Conservation (phyloP, 306 rosid species). For the Corylus avellana region DNA sequence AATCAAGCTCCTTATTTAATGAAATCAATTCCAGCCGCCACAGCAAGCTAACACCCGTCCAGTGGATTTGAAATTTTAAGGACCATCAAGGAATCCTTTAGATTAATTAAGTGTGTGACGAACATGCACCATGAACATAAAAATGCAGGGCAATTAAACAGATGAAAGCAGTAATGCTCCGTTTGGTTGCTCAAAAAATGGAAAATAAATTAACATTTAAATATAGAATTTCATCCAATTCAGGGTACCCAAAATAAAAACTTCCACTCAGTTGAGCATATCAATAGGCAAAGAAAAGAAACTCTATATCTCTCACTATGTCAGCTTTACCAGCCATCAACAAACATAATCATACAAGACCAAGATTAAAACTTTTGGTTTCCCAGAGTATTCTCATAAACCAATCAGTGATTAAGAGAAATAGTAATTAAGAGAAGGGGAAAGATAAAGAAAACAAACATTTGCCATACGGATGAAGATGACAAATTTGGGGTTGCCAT, state of each 20-base stretch:
- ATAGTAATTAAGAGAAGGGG: not conserved
- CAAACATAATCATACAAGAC: not conserved
- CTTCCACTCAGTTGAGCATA: not conserved
- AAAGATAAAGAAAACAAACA: conserved; percentile 34
- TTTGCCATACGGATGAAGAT: conserved; percentile 85
- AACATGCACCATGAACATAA: not conserved
- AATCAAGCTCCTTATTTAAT: not conserved
- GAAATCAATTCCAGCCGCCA: not conserved
- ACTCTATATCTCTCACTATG: not conserved
- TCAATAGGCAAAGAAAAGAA: not conserved
- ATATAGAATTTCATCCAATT: not conserved
- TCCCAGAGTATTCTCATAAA: not conserved
- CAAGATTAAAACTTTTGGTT: not conserved
- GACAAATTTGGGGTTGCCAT: conserved; percentile 86
- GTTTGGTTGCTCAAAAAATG: not conserved
- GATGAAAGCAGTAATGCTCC: not conserved
- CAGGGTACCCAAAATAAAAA: not conserved
- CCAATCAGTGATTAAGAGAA: not conserved
- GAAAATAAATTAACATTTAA: not conserved
- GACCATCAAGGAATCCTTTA: not conserved
- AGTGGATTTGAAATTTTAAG: not conserved
- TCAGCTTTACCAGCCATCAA: not conserved
- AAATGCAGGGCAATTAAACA: no score
- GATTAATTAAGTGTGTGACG: not conserved
- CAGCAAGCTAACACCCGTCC: not conserved